Evolutionary conservation across 768 basidiomycete species (phyloP).

Genomic region (Stropharia rugosoannulata): DNA sequence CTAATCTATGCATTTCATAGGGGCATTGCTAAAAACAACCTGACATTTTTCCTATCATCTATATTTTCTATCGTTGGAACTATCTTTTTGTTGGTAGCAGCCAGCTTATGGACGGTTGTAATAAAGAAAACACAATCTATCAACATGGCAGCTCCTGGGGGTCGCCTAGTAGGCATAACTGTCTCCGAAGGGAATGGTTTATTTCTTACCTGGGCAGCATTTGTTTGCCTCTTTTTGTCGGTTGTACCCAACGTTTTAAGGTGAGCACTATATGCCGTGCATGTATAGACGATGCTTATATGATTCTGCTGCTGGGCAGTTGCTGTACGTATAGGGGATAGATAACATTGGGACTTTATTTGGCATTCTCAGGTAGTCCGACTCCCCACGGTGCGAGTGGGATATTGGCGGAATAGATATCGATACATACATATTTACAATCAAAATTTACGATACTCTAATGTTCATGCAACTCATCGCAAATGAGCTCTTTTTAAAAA

Average conservation of each 20-base stretch:
- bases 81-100: conserved; percentile 64
- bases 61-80: conserved; percentile 59
- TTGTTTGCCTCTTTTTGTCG: conserved; percentile 63
- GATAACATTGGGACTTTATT: conserved; percentile 34
- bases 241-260: conserved; percentile 77
- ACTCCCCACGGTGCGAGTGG: no score
- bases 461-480: no score
- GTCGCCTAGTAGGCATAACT: conserved; percentile 54
- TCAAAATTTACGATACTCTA: no score
- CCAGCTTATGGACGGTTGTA: conserved; percentile 76
- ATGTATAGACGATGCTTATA: not conserved
- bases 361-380: not conserved
- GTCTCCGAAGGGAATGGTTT: conserved; percentile 63
- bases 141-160: conserved; percentile 45
- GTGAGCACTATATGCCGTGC: conserved; percentile 35
- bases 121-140: conserved; percentile 62
- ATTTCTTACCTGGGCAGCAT: conserved; percentile 73
- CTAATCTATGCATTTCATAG: conserved; percentile 34
- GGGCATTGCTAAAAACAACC: conserved; percentile 61
- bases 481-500: no score
- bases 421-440: no score
- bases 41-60: conserved; percentile 69
- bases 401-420: no score
- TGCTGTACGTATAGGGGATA: conserved; percentile 81
- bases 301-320: conserved; percentile 31